Base-by-base conservation (phyloP, 2,329 filamentous ascomycete genomes). In the Arthrobotrys sphaeroides region DNA sequence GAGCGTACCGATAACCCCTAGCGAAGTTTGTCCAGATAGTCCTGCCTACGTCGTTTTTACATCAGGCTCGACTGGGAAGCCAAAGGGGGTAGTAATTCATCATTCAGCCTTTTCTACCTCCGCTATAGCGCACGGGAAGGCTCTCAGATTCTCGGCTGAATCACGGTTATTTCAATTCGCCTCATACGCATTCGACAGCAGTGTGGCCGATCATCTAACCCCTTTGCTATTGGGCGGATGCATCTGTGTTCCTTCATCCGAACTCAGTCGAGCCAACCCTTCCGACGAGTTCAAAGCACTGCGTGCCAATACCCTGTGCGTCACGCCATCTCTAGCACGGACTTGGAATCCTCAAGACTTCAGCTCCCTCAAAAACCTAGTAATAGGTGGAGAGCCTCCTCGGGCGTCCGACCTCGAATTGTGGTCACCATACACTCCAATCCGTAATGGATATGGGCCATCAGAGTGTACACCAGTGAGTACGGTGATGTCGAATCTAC, bases 201-300 rank as follows among this genome's bases (percentile, higher is more conserved):
- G 81, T 28, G 80, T 85, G 18, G 79, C 81, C 79, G 84, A 82
- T 70, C 81, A 81, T 42, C 82, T 83, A 73, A 82, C 77, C 64
- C 83, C 82, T 16, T 80, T 82, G 31, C 80, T 80, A 80, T 79
- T 82, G 18, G 85, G 85, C 55, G 85, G 84, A 18, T 84, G 83
- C 22, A 81, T 86, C 5, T 86, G 85, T 77, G 83, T 86, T 9
- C 84, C 84, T 0, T 84, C 82, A 75, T 80, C 84, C 78, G 79
- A 84, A 47, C 83, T 85, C 16, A 83, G 85, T 1, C 81, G 85
- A 73, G 85, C 85, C 65, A 84, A 86, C 73, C 81, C 86, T 20
- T 82, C 83, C 12, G 62, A 33, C 13, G 31, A 43, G 12, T 42
- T 67, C 20, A 67, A 18, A 2, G 36, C 31, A 18, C 28, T 33